A percentile compares a stretch with the other conserved stretches of the same genome.
These are phyloP conservation scores for Calonectria ilicicola DNA, from an alignment of 2,329 filamentous ascomycete species.

Conservation along the genomic window DNA sequence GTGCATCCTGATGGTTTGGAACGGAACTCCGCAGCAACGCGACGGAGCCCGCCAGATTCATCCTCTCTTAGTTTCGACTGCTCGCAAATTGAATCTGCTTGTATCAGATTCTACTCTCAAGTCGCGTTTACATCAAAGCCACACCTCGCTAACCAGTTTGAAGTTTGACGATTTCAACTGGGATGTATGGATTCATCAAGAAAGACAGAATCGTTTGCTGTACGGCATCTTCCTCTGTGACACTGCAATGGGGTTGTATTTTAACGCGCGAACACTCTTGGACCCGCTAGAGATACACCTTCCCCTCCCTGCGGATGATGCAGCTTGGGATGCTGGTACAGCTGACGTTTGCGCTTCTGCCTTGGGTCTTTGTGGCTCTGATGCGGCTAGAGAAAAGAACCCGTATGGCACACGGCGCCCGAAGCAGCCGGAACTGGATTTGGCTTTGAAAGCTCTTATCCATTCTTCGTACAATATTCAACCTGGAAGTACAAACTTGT, in stretches of 20 bases:
- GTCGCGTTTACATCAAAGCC: slow-evolving; percentile 72
- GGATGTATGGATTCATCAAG: slow-evolving; percentile 77
- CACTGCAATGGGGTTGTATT: slow-evolving; percentile 75
- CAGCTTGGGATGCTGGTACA: slow-evolving; percentile 76
- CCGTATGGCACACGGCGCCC: slow-evolving; percentile 70
- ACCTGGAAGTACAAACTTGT: slow-evolving; percentile 76
- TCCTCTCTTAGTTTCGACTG: slow-evolving; percentile 66
- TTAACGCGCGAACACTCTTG: slow-evolving; percentile 74
- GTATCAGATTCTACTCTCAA: slow-evolving; percentile 62
- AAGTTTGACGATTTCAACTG: slow-evolving; percentile 71
- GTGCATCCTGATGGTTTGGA: slow-evolving; percentile 74
- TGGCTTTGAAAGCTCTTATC: slow-evolving; percentile 71
- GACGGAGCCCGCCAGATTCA: slow-evolving; percentile 72
- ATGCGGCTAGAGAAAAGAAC: slow-evolving; percentile 67
- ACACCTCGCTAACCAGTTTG: slow-evolving; percentile 59
- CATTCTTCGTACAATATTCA: slow-evolving; percentile 70
- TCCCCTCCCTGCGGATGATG: slow-evolving; percentile 79
- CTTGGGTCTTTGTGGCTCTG: slow-evolving; percentile 71
- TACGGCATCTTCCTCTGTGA: slow-evolving; percentile 75
- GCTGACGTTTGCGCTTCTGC: slow-evolving; percentile 72
- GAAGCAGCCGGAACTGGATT: slow-evolving; percentile 74
- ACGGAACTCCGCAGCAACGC: slow-evolving; percentile 75
- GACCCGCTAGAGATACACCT: slow-evolving; percentile 73
- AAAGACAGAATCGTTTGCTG: slow-evolving; percentile 74
- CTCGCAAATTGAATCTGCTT: slow-evolving; percentile 68